phyloP scores from a whole-genome alignment of 2,329 filamentous ascomycete genomes.

The Fusarium nelsonii region DNA sequence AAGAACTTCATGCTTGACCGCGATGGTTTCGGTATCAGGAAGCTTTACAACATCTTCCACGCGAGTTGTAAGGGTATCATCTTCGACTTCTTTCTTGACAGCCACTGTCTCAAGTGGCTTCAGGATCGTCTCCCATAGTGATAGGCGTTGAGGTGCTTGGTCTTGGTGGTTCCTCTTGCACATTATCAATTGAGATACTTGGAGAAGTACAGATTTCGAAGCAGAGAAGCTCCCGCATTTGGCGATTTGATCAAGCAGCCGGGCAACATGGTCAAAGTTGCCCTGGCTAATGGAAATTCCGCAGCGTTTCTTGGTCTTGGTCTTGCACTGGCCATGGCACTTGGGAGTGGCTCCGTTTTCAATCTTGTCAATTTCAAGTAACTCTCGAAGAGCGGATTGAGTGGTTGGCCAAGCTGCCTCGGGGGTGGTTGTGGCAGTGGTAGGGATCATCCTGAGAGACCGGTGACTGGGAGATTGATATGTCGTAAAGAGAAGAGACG shows the following conservation, averaged over 20 bases:
- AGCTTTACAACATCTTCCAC: neutral
- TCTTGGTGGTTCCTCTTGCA: slow-evolving; percentile 14
- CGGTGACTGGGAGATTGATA: neutral
- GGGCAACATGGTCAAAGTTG: slow-evolving; percentile 8
- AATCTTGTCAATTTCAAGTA: slow-evolving; percentile 26
- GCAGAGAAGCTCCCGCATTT: slow-evolving; percentile 22
- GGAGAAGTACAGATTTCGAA: slow-evolving; percentile 25
- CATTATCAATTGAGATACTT: slow-evolving; percentile 38
- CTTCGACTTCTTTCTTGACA: slow-evolving; percentile 28
- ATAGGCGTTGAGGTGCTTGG: slow-evolving; percentile 1
- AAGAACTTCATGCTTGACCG: slow-evolving; percentile 5
- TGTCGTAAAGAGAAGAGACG: neutral
- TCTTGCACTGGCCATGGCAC: slow-evolving; percentile 28
- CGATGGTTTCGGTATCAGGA: neutral
- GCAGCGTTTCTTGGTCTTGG: slow-evolving; percentile 5
- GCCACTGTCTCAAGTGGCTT: neutral
- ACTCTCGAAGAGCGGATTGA: slow-evolving; percentile 6
- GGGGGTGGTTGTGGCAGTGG: neutral
- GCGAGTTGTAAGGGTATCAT: neutral
- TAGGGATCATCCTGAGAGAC: slow-evolving; percentile 18
- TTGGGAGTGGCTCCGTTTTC: neutral
- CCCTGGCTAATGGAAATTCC: neutral
- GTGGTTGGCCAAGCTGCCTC: slow-evolving; percentile 25
- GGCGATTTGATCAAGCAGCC: slow-evolving; percentile 26
- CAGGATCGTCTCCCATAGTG: slow-evolving; percentile 32